phyloP scores from a whole-genome alignment of 176 grass and related monocot genomes.

The Phyllostachys edulis region DNA sequence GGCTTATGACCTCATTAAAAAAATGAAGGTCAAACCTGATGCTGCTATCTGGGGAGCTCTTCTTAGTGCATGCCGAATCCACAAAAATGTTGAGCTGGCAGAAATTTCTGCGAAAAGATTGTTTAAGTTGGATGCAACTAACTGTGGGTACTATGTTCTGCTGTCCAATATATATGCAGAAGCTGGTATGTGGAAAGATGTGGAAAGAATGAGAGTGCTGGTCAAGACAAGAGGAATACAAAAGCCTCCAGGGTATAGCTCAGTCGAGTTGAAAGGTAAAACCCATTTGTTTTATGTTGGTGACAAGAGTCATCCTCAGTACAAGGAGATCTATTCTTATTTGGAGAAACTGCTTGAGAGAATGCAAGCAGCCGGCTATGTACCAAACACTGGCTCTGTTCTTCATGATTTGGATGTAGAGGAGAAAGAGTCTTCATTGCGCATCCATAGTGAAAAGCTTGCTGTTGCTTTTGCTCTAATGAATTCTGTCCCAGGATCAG shows the following conservation, averaged over 20 bases:
- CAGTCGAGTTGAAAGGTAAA: slow-evolving; percentile 72
- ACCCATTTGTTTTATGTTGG: slow-evolving; percentile 91
- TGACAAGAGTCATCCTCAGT: slow-evolving; percentile 71
- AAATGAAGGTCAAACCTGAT: slow-evolving; percentile 86
- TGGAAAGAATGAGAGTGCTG: slow-evolving; percentile 64
- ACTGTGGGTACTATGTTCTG: slow-evolving; percentile 78
- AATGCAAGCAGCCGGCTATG: slow-evolving; percentile 78
- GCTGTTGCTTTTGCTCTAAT: slow-evolving; percentile 89
- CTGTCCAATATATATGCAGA: slow-evolving; percentile 89
- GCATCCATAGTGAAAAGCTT: slow-evolving; percentile 88
- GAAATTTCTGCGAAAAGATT: slow-evolving; percentile 72
- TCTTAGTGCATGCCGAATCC: slow-evolving; percentile 70
- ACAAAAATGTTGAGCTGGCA: slow-evolving; percentile 87
- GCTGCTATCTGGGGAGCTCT: slow-evolving; percentile 82
- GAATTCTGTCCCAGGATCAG: slow-evolving; percentile 57
- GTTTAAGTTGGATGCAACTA: slow-evolving; percentile 75
- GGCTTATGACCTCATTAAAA: slow-evolving; percentile 71
- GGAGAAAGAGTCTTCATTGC: slow-evolving; percentile 72
- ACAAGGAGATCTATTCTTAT: slow-evolving; percentile 72
- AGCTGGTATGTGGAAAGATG: slow-evolving; percentile 79
- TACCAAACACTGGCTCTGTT: slow-evolving; percentile 78
- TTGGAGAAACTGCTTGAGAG: slow-evolving; percentile 70
- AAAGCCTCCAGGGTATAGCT: slow-evolving; percentile 86
- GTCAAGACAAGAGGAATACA: slow-evolving; percentile 70
- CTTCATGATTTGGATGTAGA: slow-evolving; percentile 88